These are phyloP conservation scores for Venturia nashicola DNA, from an alignment of 2,329 filamentous ascomycete species.

Conservation along the genomic window DNA sequence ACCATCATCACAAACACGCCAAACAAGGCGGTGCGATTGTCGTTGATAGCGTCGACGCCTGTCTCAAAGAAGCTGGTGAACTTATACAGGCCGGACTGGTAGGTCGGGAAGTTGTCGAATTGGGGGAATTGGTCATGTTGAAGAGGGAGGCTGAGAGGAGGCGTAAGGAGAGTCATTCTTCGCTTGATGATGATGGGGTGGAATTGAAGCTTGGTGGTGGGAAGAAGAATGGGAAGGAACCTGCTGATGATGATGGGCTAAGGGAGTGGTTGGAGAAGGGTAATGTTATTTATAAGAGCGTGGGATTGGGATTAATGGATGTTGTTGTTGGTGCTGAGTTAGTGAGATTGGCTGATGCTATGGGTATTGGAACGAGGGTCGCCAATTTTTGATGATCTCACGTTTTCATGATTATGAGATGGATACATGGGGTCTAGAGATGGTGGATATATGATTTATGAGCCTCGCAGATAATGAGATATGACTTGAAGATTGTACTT, in stretches of 20 bases:
- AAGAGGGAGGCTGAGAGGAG: slow-evolving; percentile 37
- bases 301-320: slow-evolving; percentile 52
- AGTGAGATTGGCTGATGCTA: slow-evolving; percentile 42
- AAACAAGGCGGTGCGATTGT: slow-evolving; percentile 47
- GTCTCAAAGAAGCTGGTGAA: slow-evolving; percentile 74
- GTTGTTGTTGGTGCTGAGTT: slow-evolving; percentile 49
- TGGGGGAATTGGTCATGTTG: slow-evolving; percentile 68
- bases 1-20: slow-evolving; percentile 54
- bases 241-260: slow-evolving; percentile 28
- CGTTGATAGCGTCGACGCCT: slow-evolving; percentile 62
- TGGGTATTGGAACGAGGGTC: slow-evolving; percentile 43
- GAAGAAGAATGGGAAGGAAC: slow-evolving; percentile 17
- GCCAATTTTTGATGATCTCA: slow-evolving; percentile 27
- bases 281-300: slow-evolving; percentile 58
- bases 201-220: slow-evolving; percentile 15
- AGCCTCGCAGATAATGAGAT: too few species aligned
- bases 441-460: neutral
- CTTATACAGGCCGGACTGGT: slow-evolving; percentile 64
- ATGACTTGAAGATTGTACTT: too few species aligned
- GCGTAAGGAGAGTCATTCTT: slow-evolving; percentile 19
- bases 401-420: too few species aligned
- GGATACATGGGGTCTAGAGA: neutral
- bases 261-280: slow-evolving; percentile 49
- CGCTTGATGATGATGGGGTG: slow-evolving; percentile 24
- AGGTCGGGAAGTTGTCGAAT: slow-evolving; percentile 68